Evolutionary conservation across 352 stramenopile species (phyloP), one percentile per base, ranked within the genome.

Genomic region (Globisporangium solare): DNA sequence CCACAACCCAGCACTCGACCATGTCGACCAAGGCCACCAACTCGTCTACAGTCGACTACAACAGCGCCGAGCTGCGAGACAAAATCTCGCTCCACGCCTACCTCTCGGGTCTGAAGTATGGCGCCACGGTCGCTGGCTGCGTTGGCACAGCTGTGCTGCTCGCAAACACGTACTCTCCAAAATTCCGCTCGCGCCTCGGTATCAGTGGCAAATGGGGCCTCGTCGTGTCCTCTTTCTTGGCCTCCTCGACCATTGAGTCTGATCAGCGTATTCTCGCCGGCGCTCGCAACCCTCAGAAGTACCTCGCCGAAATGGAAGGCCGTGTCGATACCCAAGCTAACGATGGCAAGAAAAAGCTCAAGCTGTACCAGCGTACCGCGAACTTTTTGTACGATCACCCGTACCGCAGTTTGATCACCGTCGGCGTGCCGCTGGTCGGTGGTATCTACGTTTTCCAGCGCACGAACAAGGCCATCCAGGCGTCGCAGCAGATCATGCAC

Each of bases 401-500:
- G 50, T 92, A 88, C 66, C 70, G 68, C 41, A 64, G 75, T 10
- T 51, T 93, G 21, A 51, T 77, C 13, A 64, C 64, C 0, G 70
- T 87, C 10, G 82, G 80, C 43, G 70, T 64, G 13, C 83, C 83
- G 3, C 49, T 89, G 4, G 83, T 92, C 0, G 83, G 76, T 15
- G 64, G 77, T 45, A 92, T 92, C 54, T 90, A 79, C 64, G 55
- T 67, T 14, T 83, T 73, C 56, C 83, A 92, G 67, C 67, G 70
- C 56, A 59, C 80, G 41, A 91, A 92, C 70, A 77, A 73, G 58
- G 68, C 67, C 43, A 88, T 92, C 64, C 71, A 74, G 31, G 47
- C 59, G 6, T 92, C 83, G 47, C 83, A 92, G 70, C 78, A 89
- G 78, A 85, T 92, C 63, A 92, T 92, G 83, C 74, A 90, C 69